Conservation (phyloP, 768 basidiomycete genomes). For the Rhizopogon sp. region DNA sequence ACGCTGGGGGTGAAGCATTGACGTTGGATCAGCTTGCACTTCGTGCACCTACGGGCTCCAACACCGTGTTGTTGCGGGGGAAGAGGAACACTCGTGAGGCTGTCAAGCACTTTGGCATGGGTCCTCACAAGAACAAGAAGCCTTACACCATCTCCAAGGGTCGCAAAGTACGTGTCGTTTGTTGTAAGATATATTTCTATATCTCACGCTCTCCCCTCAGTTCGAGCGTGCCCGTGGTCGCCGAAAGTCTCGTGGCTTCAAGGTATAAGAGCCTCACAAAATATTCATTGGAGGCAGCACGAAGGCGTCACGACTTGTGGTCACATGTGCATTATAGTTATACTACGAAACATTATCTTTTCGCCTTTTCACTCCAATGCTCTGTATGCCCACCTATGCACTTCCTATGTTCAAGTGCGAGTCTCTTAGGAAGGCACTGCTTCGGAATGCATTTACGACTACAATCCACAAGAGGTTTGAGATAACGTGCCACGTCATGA, state of each 20-base stretch:
- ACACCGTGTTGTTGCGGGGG: conserved; percentile 91
- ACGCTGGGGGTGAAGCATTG: conserved; percentile 90
- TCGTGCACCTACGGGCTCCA: conserved; percentile 89
- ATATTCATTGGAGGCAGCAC: conserved; percentile 25
- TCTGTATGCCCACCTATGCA: conserved; percentile 22
- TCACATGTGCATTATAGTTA: conserved; percentile 29
- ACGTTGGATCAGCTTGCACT: conserved; percentile 97
- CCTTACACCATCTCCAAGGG: conserved; percentile 95
- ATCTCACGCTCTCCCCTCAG: conserved; percentile 27
- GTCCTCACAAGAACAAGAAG: conserved; percentile 98
- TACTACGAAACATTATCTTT: conserved; percentile 17
- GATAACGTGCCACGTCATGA: not conserved
- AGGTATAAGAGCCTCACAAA: conserved; percentile 60
- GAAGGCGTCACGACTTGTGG: conserved; percentile 17
- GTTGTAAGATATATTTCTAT: not conserved
- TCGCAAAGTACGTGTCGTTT: conserved; percentile 61
- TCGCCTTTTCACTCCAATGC: conserved; percentile 11
- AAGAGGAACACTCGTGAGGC: conserved; percentile 92
- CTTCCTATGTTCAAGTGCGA: conserved; percentile 13
- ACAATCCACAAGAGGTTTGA: not conserved
- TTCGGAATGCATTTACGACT: not conserved
- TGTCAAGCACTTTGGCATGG: conserved; percentile 98
- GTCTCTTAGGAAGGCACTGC: not conserved
- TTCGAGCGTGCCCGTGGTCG: conserved; percentile 99
- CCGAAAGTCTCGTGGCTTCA: conserved; percentile 97